Evolutionary conservation across 192 early-diverging fungal genomes (phyloP).

Genomic region (Thoreauomyces humboldtii): DNA sequence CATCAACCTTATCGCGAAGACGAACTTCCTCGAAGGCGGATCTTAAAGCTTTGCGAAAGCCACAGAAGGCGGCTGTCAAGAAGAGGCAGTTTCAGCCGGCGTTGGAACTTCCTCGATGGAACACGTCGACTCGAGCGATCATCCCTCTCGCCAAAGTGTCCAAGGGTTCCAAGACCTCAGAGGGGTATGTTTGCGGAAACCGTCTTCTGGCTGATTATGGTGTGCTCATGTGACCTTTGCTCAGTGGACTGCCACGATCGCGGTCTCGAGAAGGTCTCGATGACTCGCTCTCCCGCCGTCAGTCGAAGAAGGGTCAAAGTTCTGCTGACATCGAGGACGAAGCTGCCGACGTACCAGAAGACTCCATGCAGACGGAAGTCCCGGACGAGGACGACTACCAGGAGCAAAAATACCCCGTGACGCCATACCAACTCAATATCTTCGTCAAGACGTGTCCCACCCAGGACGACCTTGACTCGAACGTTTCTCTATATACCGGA

Average conservation of each 20-base stretch:
- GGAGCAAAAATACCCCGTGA: slow-evolving; percentile 36
- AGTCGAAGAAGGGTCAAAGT: slow-evolving; percentile 5
- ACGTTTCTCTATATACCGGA: slow-evolving; percentile 8
- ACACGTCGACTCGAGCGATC: slow-evolving; percentile 13
- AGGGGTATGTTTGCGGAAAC: too few species aligned
- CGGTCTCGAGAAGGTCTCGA: not conserved
- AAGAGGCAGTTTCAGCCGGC: slow-evolving; percentile 9
- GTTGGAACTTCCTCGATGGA: slow-evolving; percentile 38
- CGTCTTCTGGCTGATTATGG: too few species aligned
- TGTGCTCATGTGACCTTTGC: too few species aligned
- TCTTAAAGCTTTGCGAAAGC: not conserved
- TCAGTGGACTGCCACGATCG: not conserved
- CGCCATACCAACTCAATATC: slow-evolving; percentile 40
- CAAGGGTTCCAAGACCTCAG: not conserved
- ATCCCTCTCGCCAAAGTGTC: not conserved
- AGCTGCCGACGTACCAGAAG: too few species aligned
- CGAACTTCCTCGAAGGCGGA: slow-evolving; percentile 3
- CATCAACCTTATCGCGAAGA: slow-evolving; percentile 5
- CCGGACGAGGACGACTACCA: slow-evolving; percentile 10
- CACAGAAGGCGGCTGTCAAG: not conserved
- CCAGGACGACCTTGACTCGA: slow-evolving; percentile 31
- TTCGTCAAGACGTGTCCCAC: slow-evolving; percentile 32
- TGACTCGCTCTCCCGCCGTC: not conserved
- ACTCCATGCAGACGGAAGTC: too few species aligned
- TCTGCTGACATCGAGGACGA: too few species aligned